Evolutionary conservation across 176 grass and related monocot genomes (phyloP).

Genomic region (Avena sativa): DNA sequence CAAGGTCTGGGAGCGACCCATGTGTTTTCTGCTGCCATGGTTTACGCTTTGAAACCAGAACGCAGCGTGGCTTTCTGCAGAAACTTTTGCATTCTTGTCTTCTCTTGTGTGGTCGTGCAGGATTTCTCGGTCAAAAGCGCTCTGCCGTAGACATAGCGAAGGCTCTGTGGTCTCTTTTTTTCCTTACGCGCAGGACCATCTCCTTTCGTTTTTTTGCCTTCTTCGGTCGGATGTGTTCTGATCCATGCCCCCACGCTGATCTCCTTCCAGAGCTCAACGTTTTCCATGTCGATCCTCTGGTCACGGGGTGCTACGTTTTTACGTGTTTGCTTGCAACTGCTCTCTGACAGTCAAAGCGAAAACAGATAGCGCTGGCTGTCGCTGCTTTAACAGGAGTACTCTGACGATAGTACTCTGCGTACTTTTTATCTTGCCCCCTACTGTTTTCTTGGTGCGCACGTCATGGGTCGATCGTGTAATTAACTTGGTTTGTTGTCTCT

Average conservation of each 20-base stretch:
- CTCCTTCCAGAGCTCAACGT: no score
- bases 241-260: no score
- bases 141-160: neutral
- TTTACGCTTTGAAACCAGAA: neutral
- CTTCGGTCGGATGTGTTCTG: no score
- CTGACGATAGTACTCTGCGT: neutral
- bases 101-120: neutral
- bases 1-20: neutral
- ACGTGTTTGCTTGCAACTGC: neutral
- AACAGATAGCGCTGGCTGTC: neutral
- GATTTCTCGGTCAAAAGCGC: neutral
- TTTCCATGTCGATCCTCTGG: no score
- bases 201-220: neutral
- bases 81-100: neutral
- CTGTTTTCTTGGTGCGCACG: slow-evolving; percentile 29
- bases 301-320: no score
- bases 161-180: neutral
- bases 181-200: neutral
- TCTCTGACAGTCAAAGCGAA: neutral
- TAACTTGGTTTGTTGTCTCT: neutral
- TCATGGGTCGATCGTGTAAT: neutral
- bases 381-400: neutral
- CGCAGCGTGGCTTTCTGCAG: neutral
- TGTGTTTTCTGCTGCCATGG: neutral
- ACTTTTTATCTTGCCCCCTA: neutral